phyloP scores from a whole-genome alignment of 2,329 filamentous ascomycete genomes.

The Fusarium austroafricanum region DNA sequence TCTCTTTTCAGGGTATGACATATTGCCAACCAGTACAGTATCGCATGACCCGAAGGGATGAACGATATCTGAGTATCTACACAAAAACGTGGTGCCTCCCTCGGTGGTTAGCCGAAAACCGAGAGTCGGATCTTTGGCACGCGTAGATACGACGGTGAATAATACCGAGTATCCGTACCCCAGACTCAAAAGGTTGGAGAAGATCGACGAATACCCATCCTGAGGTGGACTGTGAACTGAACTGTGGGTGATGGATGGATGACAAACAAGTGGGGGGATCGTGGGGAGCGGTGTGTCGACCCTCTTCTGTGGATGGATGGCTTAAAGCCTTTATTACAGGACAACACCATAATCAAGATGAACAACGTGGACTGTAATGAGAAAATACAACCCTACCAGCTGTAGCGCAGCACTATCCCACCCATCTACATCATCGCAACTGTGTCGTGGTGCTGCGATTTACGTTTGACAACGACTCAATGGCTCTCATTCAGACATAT shows the following conservation, averaged over 20 bases:
- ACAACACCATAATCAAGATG: conserved; percentile 23
- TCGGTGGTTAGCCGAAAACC: conserved; percentile 44
- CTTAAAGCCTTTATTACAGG: conserved; percentile 30
- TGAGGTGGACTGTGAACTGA: conserved; percentile 22
- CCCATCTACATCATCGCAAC: conserved; percentile 28
- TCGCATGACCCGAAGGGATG: too few relatives aligned
- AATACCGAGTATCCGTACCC: conserved; percentile 30
- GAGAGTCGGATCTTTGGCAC: conserved; percentile 1
- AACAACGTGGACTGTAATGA: conserved; percentile 31
- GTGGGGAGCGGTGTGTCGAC: conserved; percentile 45
- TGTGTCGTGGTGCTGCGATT: conserved; percentile 1
- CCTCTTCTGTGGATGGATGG: conserved; percentile 37
- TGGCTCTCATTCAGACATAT: conserved; percentile 8
- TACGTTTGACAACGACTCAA: conserved; percentile 20
- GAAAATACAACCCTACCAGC: conserved; percentile 29
- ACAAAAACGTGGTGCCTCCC: neutral
- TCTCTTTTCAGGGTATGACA: neutral
- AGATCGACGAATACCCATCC: conserved; percentile 37
- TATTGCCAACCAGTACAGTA: too few relatives aligned
- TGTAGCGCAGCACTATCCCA: conserved; percentile 23
- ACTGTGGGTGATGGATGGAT: conserved; percentile 10
- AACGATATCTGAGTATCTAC: too few relatives aligned
- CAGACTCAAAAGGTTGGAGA: conserved; percentile 30
- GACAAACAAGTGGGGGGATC: conserved; percentile 39
- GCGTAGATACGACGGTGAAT: conserved; percentile 3